phyloP scores from a whole-genome alignment of 179 eudicot species.

The Heliamphora ciliata region DNA sequence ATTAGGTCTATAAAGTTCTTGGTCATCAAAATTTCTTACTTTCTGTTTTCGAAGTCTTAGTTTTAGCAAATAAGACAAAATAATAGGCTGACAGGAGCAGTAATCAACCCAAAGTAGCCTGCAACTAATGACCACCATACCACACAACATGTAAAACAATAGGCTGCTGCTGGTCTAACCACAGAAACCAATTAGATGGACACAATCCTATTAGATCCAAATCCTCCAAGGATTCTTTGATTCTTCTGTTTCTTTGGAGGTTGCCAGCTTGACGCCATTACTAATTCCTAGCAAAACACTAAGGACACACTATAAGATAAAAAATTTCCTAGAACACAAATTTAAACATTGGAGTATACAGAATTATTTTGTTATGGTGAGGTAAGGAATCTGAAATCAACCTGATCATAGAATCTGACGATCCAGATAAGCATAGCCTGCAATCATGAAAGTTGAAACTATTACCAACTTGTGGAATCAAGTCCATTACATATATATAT shows the following conservation, averaged over 20 bases:
- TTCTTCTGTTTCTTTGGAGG: slow-evolving; percentile 1
- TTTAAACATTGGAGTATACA: not conserved
- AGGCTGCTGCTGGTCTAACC: not conserved
- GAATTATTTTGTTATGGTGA: not conserved
- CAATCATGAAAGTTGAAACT: slow-evolving; percentile 25
- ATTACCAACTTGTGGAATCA: slow-evolving; percentile 12
- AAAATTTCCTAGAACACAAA: slow-evolving; percentile 3
- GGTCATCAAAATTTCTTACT: not conserved
- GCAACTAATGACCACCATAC: not conserved
- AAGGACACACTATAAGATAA: not conserved
- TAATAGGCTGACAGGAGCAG: not conserved
- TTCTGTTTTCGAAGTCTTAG: not conserved
- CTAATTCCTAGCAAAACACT: slow-evolving; percentile 8
- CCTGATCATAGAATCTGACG: slow-evolving; percentile 99
- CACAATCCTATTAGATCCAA: slow-evolving; percentile 6
- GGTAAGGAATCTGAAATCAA: slow-evolving; percentile 19
- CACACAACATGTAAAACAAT: not conserved
- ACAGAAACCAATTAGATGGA: not conserved
- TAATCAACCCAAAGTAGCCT: not conserved
- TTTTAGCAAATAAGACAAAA: not conserved
- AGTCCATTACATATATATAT: not conserved
- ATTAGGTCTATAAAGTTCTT: not conserved
- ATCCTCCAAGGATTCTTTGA: not conserved
- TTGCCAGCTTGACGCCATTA: not conserved
- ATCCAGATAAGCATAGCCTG: slow-evolving; percentile 96